These are phyloP conservation scores for Glaciozyma martinii DNA, from an alignment of 768 basidiomycete genomes.

Conservation along the genomic window DNA sequence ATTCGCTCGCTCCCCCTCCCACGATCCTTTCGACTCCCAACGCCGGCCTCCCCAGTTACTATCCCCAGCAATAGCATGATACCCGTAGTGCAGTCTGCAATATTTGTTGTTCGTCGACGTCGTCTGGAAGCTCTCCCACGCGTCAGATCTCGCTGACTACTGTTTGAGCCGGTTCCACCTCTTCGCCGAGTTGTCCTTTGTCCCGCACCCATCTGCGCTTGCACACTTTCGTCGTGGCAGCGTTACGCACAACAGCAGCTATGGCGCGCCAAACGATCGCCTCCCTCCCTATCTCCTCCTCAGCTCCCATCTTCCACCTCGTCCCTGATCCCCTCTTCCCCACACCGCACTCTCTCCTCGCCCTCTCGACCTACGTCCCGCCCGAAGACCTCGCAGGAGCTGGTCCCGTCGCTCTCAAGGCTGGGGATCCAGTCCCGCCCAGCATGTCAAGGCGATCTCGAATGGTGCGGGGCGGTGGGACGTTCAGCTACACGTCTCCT, in stretches of 20 bases:
- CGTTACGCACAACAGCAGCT: neutral
- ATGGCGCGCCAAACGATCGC: neutral
- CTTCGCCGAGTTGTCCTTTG: too few relatives aligned
- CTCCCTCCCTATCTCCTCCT: slow-evolving; percentile 17
- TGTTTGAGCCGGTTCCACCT: too few relatives aligned
- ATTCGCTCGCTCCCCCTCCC: neutral
- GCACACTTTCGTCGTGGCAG: too few relatives aligned
- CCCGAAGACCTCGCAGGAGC: slow-evolving; percentile 7
- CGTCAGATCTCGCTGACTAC: too few relatives aligned
- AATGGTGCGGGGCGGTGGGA: slow-evolving; percentile 17
- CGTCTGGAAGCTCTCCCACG: too few relatives aligned
- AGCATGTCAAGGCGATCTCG: slow-evolving; percentile 26
- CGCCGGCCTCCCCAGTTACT: too few relatives aligned
- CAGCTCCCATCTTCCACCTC: slow-evolving; percentile 1
- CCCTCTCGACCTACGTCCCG: slow-evolving; percentile 16
- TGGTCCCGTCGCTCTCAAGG: slow-evolving; percentile 19
- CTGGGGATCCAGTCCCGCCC: slow-evolving; percentile 26
- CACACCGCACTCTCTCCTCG: slow-evolving; percentile 9
- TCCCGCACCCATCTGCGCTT: too few relatives aligned
- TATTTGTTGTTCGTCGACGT: too few relatives aligned
- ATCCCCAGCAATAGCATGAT: too few relatives aligned
- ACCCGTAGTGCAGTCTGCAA: too few relatives aligned
- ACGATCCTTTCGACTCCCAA: too few relatives aligned
- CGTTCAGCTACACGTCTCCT: slow-evolving; percentile 24
- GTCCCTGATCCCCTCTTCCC: slow-evolving; percentile 25